Evolutionary conservation across 257 asterid species (phyloP), one percentile per base, ranked within the genome.

Genomic region (Solanum medicagineum): DNA sequence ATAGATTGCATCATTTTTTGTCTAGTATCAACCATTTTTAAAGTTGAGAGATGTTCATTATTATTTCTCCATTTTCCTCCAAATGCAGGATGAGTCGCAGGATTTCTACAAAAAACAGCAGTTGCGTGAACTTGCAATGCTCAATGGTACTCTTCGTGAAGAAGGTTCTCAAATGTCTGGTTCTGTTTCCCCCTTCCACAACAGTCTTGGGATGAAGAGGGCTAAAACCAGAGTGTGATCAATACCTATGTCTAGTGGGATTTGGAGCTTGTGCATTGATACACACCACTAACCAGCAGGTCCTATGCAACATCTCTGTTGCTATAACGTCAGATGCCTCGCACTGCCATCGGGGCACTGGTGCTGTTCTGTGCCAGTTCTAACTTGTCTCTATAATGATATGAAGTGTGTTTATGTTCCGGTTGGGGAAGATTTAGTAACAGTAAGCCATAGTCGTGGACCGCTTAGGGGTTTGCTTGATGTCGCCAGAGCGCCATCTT

Each of bases 171-270:
- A 93, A 85, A 97, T 97, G 98, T 92, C 98, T 40, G 95, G 98
- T 80, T 94, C 98, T 3, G 94, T 93, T 36, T 97, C 99, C 69
- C 99, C 99, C 57, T 95, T 97, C 86, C 88, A 96, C 90, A 92
- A 89, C 94, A 95, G 89, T 89, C 97, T 95, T 12, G 98, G 98
- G 81, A 95, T 97, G 99, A 97, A 97, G 92, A 94, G 99, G 89
- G 99, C 99, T 45, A 97, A 97, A 87, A 97, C 98, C 42, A 86
- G 95, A 92, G 98, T 93, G 89, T 96, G 82, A 92, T 84, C 32
- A 68, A 60, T 54, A 63, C 62, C 68, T 85, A n/a, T 73, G 32
- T 36, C 20, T 42, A n/a, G 85, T 56, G 51, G 84, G 88, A 7
- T 71, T 81, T 74, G 88, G 86, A 87, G 85, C 84, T 85, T 63